Evolutionary conservation across 2,329 filamentous ascomycete genomes (phyloP), one percentile per base, ranked within the genome.

Genomic region (Cordyceps sp.): DNA sequence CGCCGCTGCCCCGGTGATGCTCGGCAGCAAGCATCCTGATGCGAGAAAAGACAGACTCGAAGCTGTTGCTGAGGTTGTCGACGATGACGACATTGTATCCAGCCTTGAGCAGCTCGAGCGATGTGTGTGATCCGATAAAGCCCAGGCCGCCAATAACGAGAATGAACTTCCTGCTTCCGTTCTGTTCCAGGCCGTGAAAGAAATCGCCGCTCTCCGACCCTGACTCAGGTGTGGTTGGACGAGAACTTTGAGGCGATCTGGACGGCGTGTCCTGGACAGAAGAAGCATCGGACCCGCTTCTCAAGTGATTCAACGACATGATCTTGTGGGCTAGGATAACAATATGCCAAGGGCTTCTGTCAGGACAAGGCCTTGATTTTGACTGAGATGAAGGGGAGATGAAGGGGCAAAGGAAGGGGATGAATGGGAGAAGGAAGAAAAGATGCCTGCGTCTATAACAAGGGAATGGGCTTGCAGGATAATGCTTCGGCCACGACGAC

Each of bases 41-140:
- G 23, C 34, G 34, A 10, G 21, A 25, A 10, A 33, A 36, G 2
- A 54, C 50, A 21, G 38, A 42, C 29, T 46, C 42, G 39, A 48
- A 53, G 43, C 54, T 53, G 45, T 70, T 71, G 45, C 49, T 52
- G 12, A 61, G 46, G 37, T 59, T 53, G 37, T 61, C 58, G 29
- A 61, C 50, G 31, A 61, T 54, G 35, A 70, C 55, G 21, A 70
- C 64, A 38, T 64, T 67, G 47, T 66, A 59, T 15, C 65, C 62
- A 23, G 57, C 58, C 37, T 68, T 64, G 36, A 70, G 53, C 22
- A 71, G 50, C 42, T 69, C 64, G 1, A 69, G 50, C 1, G 60
- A 57, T 0, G 66, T 70, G 44, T 70, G 66, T 3, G 64, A 69
- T 19, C 66, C 66, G 33, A 70, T 69, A 45, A 64, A 69, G 6